phyloP scores from a whole-genome alignment of 1,284 basidiomycete species.

The Thecaphora thlaspeos region DNA sequence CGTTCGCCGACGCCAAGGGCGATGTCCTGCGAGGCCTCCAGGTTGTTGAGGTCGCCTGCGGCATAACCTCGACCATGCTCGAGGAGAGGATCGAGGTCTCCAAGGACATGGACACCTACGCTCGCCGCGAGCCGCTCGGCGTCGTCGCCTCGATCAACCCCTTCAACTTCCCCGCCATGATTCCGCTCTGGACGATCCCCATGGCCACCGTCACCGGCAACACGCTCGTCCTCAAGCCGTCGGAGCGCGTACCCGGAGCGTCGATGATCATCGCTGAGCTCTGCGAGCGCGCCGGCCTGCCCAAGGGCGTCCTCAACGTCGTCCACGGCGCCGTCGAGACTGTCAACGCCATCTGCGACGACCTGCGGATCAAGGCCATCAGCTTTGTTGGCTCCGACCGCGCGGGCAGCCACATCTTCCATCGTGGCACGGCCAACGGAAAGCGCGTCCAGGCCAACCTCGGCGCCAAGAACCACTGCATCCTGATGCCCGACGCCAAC shows the following conservation, averaged over 20 bases:
- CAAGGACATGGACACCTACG: slow-evolving; percentile 95
- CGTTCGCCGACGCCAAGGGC: slow-evolving; percentile 77
- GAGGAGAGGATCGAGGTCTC: slow-evolving; percentile 89
- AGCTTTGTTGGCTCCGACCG: slow-evolving; percentile 95
- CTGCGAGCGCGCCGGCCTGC: slow-evolving; percentile 72
- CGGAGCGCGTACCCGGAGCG: slow-evolving; percentile 92
- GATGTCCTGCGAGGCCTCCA: slow-evolving; percentile 91
- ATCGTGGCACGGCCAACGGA: slow-evolving; percentile 73
- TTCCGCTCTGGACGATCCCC: slow-evolving; percentile 75
- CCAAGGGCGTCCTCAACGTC: slow-evolving; percentile 58
- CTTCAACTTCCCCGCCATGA: slow-evolving; percentile 70
- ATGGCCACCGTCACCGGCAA: slow-evolving; percentile 82
- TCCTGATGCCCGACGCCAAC: slow-evolving; percentile 95
- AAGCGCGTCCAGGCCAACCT: slow-evolving; percentile 94
- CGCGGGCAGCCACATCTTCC: slow-evolving; percentile 89
- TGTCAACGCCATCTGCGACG: slow-evolving; percentile 91
- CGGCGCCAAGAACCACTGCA: slow-evolving; percentile 77
- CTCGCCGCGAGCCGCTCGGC: slow-evolving; percentile 70
- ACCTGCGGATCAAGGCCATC: slow-evolving; percentile 86
- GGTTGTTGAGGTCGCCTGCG: slow-evolving; percentile 85
- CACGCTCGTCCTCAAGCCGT: slow-evolving; percentile 90
- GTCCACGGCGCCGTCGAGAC: slow-evolving; percentile 86
- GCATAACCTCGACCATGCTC: slow-evolving; percentile 77
- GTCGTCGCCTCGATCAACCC: slow-evolving; percentile 48
- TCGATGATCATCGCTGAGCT: slow-evolving; percentile 97